Conservation (phyloP, 202 grass and related monocot genomes). For the Eragrostis tef region DNA sequence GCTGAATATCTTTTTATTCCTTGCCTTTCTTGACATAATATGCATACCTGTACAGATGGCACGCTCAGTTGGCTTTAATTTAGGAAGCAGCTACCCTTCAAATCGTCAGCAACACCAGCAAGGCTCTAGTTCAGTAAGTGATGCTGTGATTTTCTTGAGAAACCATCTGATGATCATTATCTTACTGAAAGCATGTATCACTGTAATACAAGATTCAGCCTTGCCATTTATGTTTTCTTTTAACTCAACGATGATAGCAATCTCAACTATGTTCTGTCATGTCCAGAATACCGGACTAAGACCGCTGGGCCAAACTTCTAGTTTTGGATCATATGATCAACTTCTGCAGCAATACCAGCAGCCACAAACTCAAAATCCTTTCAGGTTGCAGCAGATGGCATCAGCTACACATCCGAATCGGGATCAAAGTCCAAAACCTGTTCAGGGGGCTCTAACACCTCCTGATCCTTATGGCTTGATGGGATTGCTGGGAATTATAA, state of each 20-base stretch:
- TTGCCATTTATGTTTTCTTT: slow-evolving; percentile 35
- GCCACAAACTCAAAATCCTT: slow-evolving; percentile 62
- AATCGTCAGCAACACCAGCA: slow-evolving; percentile 92
- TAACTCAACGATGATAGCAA: slow-evolving; percentile 25
- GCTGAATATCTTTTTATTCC: background rate
- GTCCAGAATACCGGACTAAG: slow-evolving; percentile 75
- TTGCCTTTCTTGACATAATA: slow-evolving; percentile 31
- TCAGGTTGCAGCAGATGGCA: slow-evolving; percentile 83
- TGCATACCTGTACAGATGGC: slow-evolving; percentile 63
- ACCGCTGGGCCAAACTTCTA: slow-evolving; percentile 66
- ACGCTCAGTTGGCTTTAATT: slow-evolving; percentile 88
- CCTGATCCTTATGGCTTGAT: slow-evolving; percentile 86
- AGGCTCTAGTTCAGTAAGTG: slow-evolving; percentile 72
- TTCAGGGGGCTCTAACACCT: slow-evolving; percentile 57
- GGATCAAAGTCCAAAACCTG: slow-evolving; percentile 69
- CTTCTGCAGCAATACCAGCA: slow-evolving; percentile 93
- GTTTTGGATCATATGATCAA: slow-evolving; percentile 85
- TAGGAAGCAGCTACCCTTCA: slow-evolving; percentile 68
- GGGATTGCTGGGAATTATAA: slow-evolving; percentile 83
- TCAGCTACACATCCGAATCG: slow-evolving; percentile 70
- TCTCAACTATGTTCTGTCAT: slow-evolving; percentile 53
- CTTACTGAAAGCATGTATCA: slow-evolving; percentile 55
- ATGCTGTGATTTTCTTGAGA: slow-evolving; percentile 44
- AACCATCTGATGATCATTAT: slow-evolving; percentile 51
- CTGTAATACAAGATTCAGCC: slow-evolving; percentile 45